Evolutionary conservation across 2,329 filamentous ascomycete genomes (phyloP).

Genomic region (Colletotrichum melonis): DNA sequence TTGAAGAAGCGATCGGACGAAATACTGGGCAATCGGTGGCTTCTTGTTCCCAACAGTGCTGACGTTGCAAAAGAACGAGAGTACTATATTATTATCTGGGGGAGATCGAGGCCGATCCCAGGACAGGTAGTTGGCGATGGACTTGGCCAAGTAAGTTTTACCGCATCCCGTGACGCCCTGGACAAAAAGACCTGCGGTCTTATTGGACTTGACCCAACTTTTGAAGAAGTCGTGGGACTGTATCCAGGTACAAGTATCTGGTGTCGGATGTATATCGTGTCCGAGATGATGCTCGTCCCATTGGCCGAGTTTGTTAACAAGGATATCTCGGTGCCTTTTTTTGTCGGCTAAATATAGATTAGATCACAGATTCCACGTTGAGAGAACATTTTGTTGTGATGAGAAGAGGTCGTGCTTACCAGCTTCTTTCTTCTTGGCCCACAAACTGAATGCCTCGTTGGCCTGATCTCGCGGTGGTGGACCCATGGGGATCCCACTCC

Average conservation of each 20-base stretch:
- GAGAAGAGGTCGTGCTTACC: background rate
- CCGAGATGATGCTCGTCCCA: constrained; percentile 23
- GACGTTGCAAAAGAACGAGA: constrained; percentile 39
- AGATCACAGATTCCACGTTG: background rate
- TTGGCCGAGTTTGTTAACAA: background rate
- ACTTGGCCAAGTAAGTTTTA: constrained; percentile 40
- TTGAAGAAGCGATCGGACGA: constrained; percentile 36
- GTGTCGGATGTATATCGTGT: constrained; percentile 14
- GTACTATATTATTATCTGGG: constrained; percentile 24
- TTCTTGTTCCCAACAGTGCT: constrained; percentile 12
- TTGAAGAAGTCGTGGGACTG: constrained; percentile 28
- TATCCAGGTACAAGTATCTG: constrained; percentile 39
- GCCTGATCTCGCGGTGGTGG: background rate
- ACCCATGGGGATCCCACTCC: background rate
- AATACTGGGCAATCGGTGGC: constrained; percentile 38
- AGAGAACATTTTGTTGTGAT: background rate
- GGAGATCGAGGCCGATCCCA: background rate
- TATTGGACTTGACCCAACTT: constrained; percentile 33
- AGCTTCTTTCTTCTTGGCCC: constrained; percentile 3
- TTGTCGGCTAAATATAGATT: background rate
- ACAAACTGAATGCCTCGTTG: background rate
- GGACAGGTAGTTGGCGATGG: constrained; percentile 35
- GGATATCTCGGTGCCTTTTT: background rate
- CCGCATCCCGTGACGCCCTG: constrained; percentile 36
- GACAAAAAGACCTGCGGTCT: constrained; percentile 32